These are phyloP conservation scores for Cucurbita maxima DNA, from an alignment of 306 rosid genomes.

Conservation along the genomic window DNA sequence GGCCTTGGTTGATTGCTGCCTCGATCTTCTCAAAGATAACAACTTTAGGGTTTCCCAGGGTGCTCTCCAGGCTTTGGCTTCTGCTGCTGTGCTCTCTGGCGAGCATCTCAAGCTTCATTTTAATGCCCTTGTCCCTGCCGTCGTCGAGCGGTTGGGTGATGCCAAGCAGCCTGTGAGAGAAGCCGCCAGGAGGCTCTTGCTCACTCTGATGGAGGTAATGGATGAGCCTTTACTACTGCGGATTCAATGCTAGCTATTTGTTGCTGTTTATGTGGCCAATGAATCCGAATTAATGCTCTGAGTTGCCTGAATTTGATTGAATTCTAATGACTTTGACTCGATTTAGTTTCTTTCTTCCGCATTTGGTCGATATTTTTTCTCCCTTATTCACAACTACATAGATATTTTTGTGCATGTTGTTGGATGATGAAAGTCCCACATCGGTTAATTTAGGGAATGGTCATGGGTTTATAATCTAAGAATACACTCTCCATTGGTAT, in stretches of 20 bases:
- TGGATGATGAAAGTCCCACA: no score
- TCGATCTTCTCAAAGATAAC: constrained; percentile 93
- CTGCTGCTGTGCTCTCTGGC: constrained; percentile 92
- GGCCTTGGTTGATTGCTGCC: constrained; percentile 67
- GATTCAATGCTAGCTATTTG: background rate
- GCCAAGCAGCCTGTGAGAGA: constrained; percentile 94
- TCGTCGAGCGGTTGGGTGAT: constrained; percentile 93
- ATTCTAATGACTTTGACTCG: background rate
- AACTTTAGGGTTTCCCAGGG: constrained; percentile 94
- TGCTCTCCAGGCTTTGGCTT: constrained; percentile 84
- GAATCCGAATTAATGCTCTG: background rate
- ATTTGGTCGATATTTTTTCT: background rate
- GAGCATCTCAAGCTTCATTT: constrained; percentile 89
- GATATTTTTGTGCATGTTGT: background rate
- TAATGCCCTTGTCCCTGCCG: constrained; percentile 93
- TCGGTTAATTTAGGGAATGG: no score
- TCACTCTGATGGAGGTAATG: constrained; percentile 92
- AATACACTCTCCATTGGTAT: no score
- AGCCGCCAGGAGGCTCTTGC: constrained; percentile 79
- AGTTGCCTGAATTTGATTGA: background rate
- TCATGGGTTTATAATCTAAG: no score
- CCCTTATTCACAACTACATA: background rate
- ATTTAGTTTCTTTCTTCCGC: background rate
- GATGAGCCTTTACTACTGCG: background rate
- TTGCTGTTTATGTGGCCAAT: background rate